Conservation (phyloP, 345 rosid species). For the Eucalyptus pumila region DNA sequence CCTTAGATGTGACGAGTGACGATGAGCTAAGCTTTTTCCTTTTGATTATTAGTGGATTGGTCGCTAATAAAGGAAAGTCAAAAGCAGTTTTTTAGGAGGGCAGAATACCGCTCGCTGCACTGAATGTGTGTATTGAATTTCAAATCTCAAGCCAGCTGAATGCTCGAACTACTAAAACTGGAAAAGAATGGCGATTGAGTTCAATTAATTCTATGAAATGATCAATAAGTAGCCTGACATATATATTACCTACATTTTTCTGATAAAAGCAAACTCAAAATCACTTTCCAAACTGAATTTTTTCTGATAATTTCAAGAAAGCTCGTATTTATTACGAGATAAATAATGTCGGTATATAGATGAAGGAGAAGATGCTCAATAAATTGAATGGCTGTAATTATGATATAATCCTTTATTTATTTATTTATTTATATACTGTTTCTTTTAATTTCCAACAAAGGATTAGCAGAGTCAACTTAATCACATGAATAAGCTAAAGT, state of each 20-base stretch:
- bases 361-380: not conserved
- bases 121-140: not conserved
- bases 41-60: not conserved
- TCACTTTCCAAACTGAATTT: not conserved
- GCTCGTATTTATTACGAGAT: not conserved
- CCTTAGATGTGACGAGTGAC: too few relatives aligned
- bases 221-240: not conserved
- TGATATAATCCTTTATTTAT: not conserved
- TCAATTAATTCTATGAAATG: not conserved
- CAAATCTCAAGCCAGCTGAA: not conserved
- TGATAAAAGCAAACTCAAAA: not conserved
- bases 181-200: not conserved
- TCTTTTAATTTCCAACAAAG: not conserved
- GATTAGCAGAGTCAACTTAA: not conserved
- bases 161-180: not conserved
- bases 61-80: not conserved
- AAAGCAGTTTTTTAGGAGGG: not conserved
- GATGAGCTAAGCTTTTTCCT: not conserved
- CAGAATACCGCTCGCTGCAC: not conserved
- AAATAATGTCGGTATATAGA: not conserved
- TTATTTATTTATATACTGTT: not conserved
- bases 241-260: not conserved
- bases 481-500: not conserved
- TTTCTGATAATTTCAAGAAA: not conserved
- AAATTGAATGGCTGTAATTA: not conserved